These are phyloP conservation scores for Fusarium sp. DNA, from an alignment of 2,329 filamentous ascomycete species.

Conservation along the genomic window DNA sequence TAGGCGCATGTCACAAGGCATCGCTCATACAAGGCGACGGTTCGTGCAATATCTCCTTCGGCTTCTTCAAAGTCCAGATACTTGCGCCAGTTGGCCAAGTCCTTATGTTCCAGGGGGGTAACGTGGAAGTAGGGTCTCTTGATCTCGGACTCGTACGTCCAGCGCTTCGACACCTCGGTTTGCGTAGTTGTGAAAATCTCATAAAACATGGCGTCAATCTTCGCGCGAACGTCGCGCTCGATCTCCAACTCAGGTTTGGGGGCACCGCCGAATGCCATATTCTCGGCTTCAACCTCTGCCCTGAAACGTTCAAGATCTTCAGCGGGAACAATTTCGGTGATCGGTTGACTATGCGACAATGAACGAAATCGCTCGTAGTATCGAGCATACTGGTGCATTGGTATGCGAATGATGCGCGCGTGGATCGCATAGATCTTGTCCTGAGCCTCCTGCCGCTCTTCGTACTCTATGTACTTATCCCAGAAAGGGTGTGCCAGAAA, in stretches of 20 bases:
- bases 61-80: conserved; percentile 96
- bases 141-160: conserved; percentile 94
- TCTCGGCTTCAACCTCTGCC: conserved; percentile 77
- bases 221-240: conserved; percentile 83
- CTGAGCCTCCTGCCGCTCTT: conserved; percentile 86
- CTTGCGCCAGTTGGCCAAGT: conserved; percentile 92
- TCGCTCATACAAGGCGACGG: conserved; percentile 89
- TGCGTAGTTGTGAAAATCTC: conserved; percentile 86
- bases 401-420: conserved; percentile 84
- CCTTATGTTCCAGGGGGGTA: conserved; percentile 86
- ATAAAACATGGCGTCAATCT: conserved; percentile 84
- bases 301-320: conserved; percentile 77
- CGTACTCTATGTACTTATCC: conserved; percentile 99
- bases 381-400: conserved; percentile 93
- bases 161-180: conserved; percentile 88
- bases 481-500: conserved; percentile 96
- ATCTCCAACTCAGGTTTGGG: conserved; percentile 80
- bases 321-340: conserved; percentile 77
- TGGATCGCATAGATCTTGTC: conserved; percentile 90
- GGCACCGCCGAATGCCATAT: conserved; percentile 61
- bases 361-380: conserved; percentile 93
- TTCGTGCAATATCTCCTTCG: conserved; percentile 80
- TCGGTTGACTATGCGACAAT: conserved; percentile 77
- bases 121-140: conserved; percentile 98
- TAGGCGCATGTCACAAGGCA: conserved; percentile 93